These are phyloP conservation scores for Arabis hirsuta DNA, from an alignment of 345 rosid genomes.

Conservation along the genomic window DNA sequence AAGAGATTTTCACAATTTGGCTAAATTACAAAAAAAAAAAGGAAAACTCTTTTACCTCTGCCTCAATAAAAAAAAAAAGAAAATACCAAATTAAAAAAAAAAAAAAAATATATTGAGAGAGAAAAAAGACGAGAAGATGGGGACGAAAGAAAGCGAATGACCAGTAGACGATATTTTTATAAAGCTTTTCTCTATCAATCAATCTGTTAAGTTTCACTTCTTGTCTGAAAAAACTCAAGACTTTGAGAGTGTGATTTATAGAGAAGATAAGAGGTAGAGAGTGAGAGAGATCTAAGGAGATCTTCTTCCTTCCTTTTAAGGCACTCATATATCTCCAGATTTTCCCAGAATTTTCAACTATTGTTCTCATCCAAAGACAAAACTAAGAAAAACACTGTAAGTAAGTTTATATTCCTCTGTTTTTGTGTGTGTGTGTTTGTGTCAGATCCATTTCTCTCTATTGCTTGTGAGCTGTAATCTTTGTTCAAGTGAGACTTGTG, in stretches of 20 bases:
- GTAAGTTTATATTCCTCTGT: slow-evolving; percentile 39
- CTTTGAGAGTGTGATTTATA: slow-evolving; percentile 17
- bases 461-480: not conserved
- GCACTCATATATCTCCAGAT: slow-evolving; percentile 27
- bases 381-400: not conserved
- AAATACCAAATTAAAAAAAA: not conserved
- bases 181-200: slow-evolving; percentile 6
- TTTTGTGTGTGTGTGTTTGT: not conserved
- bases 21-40: slow-evolving; percentile 14
- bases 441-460: slow-evolving; percentile 39
- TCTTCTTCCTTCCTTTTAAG: slow-evolving; percentile 24
- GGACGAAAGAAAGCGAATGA: slow-evolving; percentile 35
- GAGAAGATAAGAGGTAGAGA: not conserved
- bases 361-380: slow-evolving; percentile 4
- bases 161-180: not conserved
- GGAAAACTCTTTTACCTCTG: slow-evolving; percentile 26
- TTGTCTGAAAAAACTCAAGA: slow-evolving; percentile 29
- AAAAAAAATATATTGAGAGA: slow-evolving; percentile 30
- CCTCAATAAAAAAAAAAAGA: not conserved
- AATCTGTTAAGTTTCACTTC: slow-evolving; percentile 36
- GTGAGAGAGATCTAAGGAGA: slow-evolving; percentile 33
- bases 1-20: slow-evolving; percentile 27
- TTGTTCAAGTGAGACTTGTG: slow-evolving; percentile 10
- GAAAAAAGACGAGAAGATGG: slow-evolving; percentile 20
- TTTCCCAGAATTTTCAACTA: slow-evolving; percentile 18